phyloP scores from a whole-genome alignment of 2,329 filamentous ascomycete species.

The Sporothrix protearum region DNA sequence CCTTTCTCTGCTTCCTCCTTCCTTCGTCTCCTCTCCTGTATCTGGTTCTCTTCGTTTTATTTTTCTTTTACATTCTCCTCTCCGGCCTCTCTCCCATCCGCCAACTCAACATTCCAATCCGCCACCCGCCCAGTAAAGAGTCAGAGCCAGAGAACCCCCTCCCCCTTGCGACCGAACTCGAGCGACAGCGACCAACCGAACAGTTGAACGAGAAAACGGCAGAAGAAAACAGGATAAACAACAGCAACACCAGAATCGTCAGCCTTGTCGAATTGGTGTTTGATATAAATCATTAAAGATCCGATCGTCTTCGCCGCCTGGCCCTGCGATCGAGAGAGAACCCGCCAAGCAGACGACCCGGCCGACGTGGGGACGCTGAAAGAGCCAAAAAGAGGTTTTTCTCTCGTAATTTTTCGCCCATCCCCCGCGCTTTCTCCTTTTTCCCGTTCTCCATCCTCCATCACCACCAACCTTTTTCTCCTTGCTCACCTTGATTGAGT shows the following conservation, averaged over 20 bases:
- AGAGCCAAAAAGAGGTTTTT: constrained; percentile 25
- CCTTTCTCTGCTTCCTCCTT: not conserved
- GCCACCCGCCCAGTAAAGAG: not conserved
- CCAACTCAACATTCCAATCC: not conserved
- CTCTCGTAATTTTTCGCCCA: constrained; percentile 28
- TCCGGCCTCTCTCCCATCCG: constrained; percentile 15
- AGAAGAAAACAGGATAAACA: not conserved
- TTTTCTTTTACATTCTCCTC: not conserved
- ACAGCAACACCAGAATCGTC: not conserved
- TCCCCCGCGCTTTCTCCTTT: constrained; percentile 22
- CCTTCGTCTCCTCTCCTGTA: not conserved
- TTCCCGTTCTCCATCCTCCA: constrained; percentile 20
- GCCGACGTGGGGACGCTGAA: constrained; percentile 27
- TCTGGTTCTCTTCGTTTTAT: constrained; percentile 1
- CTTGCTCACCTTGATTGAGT: not conserved
- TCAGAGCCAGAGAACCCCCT: not conserved
- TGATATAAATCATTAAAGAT: constrained; percentile 3
- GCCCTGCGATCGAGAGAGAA: constrained; percentile 19
- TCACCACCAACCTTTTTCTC: constrained; percentile 9
- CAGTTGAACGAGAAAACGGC: not conserved
- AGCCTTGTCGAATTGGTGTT: not conserved
- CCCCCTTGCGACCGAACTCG: constrained; percentile 10
- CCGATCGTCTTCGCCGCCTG: not conserved
- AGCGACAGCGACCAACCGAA: not conserved
- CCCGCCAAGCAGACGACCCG: constrained; percentile 21